A percentile compares a stretch with the other conserved stretches of the same genome.
phyloP scores from a whole-genome alignment of 1,284 basidiomycete species.

The Flammula alnicola region DNA sequence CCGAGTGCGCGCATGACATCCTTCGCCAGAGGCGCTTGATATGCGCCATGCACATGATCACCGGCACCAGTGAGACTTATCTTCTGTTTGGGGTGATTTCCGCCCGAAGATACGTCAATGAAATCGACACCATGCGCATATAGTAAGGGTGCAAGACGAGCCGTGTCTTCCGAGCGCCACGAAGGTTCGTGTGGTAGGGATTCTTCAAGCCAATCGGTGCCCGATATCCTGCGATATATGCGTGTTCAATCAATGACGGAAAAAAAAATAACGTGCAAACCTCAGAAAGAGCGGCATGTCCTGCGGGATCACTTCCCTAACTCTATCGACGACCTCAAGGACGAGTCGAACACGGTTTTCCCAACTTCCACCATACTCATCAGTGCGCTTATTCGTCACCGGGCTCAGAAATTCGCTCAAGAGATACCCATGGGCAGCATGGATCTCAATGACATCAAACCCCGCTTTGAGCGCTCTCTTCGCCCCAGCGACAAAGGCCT shows the following conservation, averaged over 20 bases:
- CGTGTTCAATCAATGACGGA: no score
- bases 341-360: conserved; percentile 69
- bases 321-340: conserved; percentile 57
- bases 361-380: conserved; percentile 75
- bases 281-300: conserved; percentile 71
- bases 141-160: conserved; percentile 54
- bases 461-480: conserved; percentile 58
- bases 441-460: conserved; percentile 75
- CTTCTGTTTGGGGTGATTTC: conserved; percentile 52
- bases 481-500: conserved; percentile 64
- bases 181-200: conserved; percentile 48
- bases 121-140: conserved; percentile 64
- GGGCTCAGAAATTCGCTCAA: conserved; percentile 62
- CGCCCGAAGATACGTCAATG: conserved; percentile 65
- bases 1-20: conserved; percentile 60
- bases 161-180: conserved; percentile 67
- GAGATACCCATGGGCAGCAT: conserved; percentile 67
- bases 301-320: conserved; percentile 57
- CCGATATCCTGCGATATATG: conserved; percentile 64
- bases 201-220: conserved; percentile 65
- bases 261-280: no score
- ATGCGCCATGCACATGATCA: conserved; percentile 23
- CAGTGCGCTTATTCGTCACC: conserved; percentile 68
- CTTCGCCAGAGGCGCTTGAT: conserved; percentile 32
- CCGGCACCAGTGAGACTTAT: conserved; percentile 43